Conservation (phyloP, 352 stramenopile species). For the Phytopythium oedochilum region DNA sequence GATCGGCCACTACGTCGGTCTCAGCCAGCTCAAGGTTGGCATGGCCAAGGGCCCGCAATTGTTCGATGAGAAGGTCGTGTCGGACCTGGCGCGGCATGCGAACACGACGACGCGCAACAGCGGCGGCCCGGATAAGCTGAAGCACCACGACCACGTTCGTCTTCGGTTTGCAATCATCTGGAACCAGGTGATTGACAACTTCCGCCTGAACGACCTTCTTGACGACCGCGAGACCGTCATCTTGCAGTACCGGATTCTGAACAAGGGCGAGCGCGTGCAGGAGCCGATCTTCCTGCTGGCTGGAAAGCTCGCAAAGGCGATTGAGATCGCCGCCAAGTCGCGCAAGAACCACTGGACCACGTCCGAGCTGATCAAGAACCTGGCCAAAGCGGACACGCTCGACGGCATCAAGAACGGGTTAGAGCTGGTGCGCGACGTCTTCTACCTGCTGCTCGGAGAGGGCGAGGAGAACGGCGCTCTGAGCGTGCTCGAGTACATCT, state of each 20-base stretch:
- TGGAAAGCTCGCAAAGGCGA: constrained; percentile 61
- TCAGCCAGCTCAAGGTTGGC: constrained; percentile 62
- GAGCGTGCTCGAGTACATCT: constrained; percentile 61
- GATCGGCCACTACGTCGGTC: constrained; percentile 65
- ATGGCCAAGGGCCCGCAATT: constrained; percentile 53
- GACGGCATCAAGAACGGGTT: constrained; percentile 57
- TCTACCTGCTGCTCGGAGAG: constrained; percentile 60
- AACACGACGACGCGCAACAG: constrained; percentile 28
- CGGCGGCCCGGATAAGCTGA: constrained; percentile 12
- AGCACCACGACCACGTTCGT: constrained; percentile 45
- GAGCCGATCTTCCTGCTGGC: constrained; percentile 81
- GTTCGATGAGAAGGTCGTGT: constrained; percentile 72
- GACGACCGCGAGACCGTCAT: constrained; percentile 84
- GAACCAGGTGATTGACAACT: constrained; percentile 86
- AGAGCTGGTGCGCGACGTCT: constrained; percentile 58
- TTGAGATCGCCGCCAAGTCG: constrained; percentile 53
- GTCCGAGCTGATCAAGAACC: constrained; percentile 45
- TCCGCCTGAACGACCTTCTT: constrained; percentile 77
- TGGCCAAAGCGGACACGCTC: constrained; percentile 54
- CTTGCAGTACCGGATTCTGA: constrained; percentile 75
- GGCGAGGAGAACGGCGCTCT: constrained; percentile 42
- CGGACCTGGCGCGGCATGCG: constrained; percentile 16
- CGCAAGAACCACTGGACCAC: constrained; percentile 42
- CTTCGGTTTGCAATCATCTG: constrained; percentile 84
- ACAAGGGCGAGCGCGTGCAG: constrained; percentile 62